These are phyloP conservation scores for Drosera spatulata DNA, from an alignment of 179 eudicot species.

Conservation along the genomic window DNA sequence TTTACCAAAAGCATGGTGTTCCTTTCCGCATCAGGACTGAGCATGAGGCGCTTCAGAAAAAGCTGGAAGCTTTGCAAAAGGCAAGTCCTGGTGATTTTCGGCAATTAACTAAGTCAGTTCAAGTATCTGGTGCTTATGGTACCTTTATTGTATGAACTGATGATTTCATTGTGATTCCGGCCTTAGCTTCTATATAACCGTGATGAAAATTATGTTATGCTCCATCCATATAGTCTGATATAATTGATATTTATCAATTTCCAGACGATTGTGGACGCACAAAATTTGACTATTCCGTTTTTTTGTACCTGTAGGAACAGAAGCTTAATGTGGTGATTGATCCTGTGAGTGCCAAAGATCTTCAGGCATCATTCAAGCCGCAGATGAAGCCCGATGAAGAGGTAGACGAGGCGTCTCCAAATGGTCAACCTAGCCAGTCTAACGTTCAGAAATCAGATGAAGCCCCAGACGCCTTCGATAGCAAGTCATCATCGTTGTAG, in stretches of 20 bases:
- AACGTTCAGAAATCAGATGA: constrained; percentile 35
- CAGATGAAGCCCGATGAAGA: constrained; percentile 38
- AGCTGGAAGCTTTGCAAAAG: constrained; percentile 79
- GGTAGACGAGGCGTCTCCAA: constrained; percentile 24
- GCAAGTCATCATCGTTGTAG: constrained; percentile 17
- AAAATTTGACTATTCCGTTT: background rate
- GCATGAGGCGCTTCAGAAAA: constrained; percentile 91
- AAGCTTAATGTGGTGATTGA: constrained; percentile 61
- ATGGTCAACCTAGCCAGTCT: constrained; percentile 24
- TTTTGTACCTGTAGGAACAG: constrained; percentile 41
- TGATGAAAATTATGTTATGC: too few relatives aligned
- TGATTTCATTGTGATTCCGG: too few relatives aligned
- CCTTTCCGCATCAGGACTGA: constrained; percentile 96
- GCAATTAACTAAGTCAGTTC: background rate
- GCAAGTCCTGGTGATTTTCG: constrained; percentile 34
- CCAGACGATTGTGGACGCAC: too few relatives aligned
- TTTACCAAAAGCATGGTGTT: constrained; percentile 88
- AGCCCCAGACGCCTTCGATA: constrained; percentile 21
- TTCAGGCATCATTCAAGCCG: constrained; percentile 66
- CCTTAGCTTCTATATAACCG: too few relatives aligned
- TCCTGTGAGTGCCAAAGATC: constrained; percentile 67
- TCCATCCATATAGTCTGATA: too few relatives aligned
- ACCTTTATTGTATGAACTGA: too few relatives aligned
- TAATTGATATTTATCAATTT: too few relatives aligned
- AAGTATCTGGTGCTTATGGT: too few relatives aligned